Conservation (phyloP, 257 asterid genomes). For the Solanum sejunctum region DNA sequence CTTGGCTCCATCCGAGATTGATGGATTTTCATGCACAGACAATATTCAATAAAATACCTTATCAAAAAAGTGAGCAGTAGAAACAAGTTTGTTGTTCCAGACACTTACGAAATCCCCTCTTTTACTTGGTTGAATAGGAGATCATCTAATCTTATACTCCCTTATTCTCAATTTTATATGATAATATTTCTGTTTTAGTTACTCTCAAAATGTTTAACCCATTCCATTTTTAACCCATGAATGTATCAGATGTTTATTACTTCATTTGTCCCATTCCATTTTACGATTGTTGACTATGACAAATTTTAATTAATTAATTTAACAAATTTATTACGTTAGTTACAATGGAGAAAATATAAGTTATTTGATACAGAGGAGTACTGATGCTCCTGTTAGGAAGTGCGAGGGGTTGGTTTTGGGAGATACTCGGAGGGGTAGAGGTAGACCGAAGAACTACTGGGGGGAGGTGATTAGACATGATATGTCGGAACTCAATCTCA, state of each 20-base stretch:
- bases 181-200: background rate
- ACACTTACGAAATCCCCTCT: background rate
- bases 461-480: too few relatives aligned
- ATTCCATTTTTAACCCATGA: background rate
- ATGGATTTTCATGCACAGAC: too few relatives aligned
- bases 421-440: too few relatives aligned
- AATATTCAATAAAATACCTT: background rate
- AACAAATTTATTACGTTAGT: background rate
- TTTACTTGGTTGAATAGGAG: background rate
- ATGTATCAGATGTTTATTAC: background rate
- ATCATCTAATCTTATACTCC: background rate
- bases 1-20: too few relatives aligned
- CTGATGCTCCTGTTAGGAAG: too few relatives aligned
- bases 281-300: background rate
- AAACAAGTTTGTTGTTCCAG: background rate
- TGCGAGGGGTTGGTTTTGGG: too few relatives aligned
- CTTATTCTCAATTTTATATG: background rate
- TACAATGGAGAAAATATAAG: background rate
- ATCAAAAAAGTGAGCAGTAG: background rate
- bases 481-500: too few relatives aligned
- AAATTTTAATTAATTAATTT: background rate
- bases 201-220: background rate
- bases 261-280: background rate
- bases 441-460: background rate
- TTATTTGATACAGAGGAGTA: background rate